A percentile compares a stretch with the other conserved stretches of the same genome.
Evolutionary conservation across 768 basidiomycete genomes (phyloP).

Genomic region (Auricularia cornea): DNA sequence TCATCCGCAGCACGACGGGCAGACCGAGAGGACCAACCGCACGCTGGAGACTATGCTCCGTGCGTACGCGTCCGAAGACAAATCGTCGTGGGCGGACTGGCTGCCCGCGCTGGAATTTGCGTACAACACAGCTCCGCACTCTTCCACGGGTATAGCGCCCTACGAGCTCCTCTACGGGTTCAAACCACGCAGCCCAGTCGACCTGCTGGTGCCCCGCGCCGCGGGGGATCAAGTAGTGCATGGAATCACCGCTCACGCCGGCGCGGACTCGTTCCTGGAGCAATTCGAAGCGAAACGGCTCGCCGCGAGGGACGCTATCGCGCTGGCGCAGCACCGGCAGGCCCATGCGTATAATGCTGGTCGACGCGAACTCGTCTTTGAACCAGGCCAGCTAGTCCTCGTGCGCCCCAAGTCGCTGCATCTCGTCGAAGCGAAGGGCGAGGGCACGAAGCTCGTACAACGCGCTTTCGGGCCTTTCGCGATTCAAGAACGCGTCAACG

Average conservation of each 20-base stretch:
- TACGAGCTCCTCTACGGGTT: conserved; percentile 3
- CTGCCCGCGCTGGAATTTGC: conserved; percentile 19
- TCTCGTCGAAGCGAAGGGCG: conserved; percentile 13
- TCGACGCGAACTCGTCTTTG: conserved; percentile 11
- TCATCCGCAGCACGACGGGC: conserved; percentile 27
- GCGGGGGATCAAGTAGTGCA: too few relatives aligned
- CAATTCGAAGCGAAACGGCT: not conserved
- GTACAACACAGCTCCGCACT: conserved; percentile 13
- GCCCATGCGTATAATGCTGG: conserved; percentile 15
- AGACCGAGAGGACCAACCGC: conserved; percentile 24
- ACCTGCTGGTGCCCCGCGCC: too few relatives aligned
- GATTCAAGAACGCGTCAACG: conserved; percentile 13
- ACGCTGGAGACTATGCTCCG: conserved; percentile 19
- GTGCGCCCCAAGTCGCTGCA: conserved; percentile 20
- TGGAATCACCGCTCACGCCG: too few relatives aligned
- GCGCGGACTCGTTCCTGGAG: too few relatives aligned
- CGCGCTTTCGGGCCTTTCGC: conserved; percentile 16
- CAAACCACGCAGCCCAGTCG: too few relatives aligned
- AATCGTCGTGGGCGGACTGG: conserved; percentile 16
- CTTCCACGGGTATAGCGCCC: conserved; percentile 8
- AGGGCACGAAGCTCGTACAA: conserved; percentile 16
- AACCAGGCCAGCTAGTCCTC: too few relatives aligned
- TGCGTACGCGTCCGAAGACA: conserved; percentile 7
- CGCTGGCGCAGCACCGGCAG: conserved; percentile 16
- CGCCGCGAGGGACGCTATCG: conserved; percentile 12